These are phyloP conservation scores for Sporothrix inflata DNA, from an alignment of 2,329 filamentous ascomycete species.

Conservation along the genomic window DNA sequence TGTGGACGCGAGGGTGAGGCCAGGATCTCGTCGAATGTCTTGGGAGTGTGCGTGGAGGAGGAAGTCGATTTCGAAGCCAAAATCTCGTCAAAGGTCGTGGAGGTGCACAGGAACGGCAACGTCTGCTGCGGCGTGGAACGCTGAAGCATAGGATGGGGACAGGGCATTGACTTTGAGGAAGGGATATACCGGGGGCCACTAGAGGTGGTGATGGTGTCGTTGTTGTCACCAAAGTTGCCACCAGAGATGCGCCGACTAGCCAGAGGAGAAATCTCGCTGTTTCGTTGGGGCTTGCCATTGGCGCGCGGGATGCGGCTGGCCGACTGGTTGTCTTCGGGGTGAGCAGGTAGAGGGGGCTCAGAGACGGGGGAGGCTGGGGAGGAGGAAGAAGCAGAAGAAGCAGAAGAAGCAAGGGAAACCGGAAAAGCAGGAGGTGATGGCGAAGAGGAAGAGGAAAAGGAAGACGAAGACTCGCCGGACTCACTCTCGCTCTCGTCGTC, in stretches of 20 bases:
- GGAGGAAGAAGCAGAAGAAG: not conserved
- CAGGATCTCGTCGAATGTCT: not conserved
- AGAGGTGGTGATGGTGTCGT: not conserved
- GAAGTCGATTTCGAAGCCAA: not conserved
- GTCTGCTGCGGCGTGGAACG: not conserved
- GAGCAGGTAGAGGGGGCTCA: not conserved
- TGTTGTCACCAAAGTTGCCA: not conserved
- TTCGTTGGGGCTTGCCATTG: not conserved
- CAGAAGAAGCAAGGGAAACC: not conserved
- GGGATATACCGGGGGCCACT: constrained; percentile 10
- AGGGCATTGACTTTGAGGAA: not conserved
- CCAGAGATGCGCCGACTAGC: not conserved
- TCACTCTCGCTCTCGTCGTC: not conserved
- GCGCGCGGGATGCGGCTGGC: not conserved
- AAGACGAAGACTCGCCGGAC: not conserved
- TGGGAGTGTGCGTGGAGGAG: not conserved
- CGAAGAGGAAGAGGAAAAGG: not conserved
- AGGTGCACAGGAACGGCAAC: not conserved
- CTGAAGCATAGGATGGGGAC: not conserved
- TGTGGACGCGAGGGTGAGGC: not conserved
- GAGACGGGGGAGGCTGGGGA: not conserved
- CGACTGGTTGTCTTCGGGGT: not conserved
- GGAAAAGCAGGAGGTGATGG: not conserved
- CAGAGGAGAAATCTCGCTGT: not conserved
- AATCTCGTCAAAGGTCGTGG: constrained; percentile 3